These are phyloP conservation scores for Xylariaceae sp. DNA, from an alignment of 2,329 filamentous ascomycete genomes.

Conservation along the genomic window DNA sequence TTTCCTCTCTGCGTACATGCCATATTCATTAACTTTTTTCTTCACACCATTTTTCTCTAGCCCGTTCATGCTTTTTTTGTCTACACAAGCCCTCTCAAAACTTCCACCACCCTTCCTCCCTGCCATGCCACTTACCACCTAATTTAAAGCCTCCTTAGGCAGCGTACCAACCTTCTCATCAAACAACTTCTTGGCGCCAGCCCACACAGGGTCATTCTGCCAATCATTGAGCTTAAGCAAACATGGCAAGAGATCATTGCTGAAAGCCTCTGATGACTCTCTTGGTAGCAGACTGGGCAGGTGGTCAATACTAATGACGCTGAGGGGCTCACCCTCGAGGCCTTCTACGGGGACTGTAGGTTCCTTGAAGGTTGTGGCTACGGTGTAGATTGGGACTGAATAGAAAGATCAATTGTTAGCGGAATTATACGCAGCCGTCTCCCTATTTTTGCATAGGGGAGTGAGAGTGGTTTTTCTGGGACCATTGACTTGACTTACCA, in stretches of 20 bases:
- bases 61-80: too few species aligned
- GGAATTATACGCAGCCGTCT: slow-evolving; percentile 14
- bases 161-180: slow-evolving; percentile 73
- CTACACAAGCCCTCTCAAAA: too few species aligned
- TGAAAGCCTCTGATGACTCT: slow-evolving; percentile 84
- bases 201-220: slow-evolving; percentile 72
- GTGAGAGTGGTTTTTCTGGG: neutral
- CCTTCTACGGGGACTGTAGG: slow-evolving; percentile 75
- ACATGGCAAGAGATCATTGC: slow-evolving; percentile 70
- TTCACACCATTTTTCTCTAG: too few species aligned
- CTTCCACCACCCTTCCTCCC: too few species aligned
- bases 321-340: slow-evolving; percentile 58
- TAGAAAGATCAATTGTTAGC: neutral
- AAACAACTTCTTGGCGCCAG: slow-evolving; percentile 78
- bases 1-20: too few species aligned
- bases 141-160: slow-evolving; percentile 40
- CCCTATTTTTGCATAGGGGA: slow-evolving; percentile 1
- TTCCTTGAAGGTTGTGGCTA: slow-evolving; percentile 81
- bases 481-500: slow-evolving; percentile 22
- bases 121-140: too few species aligned
- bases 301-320: slow-evolving; percentile 85
- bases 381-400: slow-evolving; percentile 71
- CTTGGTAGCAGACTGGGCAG: slow-evolving; percentile 78
- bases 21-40: too few species aligned
- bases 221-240: slow-evolving; percentile 75